Evolutionary conservation across 331 rosid species (phyloP).

Genomic region (Pyrus hybrid): DNA sequence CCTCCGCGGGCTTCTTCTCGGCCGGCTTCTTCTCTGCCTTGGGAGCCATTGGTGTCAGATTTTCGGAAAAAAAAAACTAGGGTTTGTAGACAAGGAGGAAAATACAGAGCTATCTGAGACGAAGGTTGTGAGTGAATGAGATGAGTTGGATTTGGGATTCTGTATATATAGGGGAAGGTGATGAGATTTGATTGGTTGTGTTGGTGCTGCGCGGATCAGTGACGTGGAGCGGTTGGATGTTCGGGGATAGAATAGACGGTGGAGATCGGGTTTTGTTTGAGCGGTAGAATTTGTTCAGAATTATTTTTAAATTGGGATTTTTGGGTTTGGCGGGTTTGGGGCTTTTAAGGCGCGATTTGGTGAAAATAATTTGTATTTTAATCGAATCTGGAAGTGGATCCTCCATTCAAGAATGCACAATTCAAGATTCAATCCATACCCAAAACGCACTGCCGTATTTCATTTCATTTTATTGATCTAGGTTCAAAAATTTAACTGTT

Average conservation of each 20-base stretch:
- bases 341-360: background rate
- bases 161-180: background rate
- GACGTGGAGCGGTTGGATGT: conserved; percentile 21
- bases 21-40: conserved; percentile 45
- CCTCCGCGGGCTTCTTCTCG: conserved; percentile 39
- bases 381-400: too few species aligned
- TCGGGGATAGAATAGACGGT: conserved; percentile 3
- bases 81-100: background rate
- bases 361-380: background rate
- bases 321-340: conserved; percentile 3
- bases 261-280: conserved; percentile 5
- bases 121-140: background rate
- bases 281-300: background rate
- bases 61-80: background rate
- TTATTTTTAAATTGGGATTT: background rate
- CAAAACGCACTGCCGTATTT: too few species aligned
- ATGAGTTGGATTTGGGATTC: background rate
- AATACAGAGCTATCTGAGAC: too few species aligned
- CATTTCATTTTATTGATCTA: too few species aligned
- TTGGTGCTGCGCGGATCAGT: conserved; percentile 12
- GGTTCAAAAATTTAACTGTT: too few species aligned
- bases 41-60: conserved; percentile 21
- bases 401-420: too few species aligned
- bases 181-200: conserved; percentile 17
- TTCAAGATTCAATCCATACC: too few species aligned